Conservation (phyloP, 768 basidiomycete species). For the Naganishia randhawae region DNA sequence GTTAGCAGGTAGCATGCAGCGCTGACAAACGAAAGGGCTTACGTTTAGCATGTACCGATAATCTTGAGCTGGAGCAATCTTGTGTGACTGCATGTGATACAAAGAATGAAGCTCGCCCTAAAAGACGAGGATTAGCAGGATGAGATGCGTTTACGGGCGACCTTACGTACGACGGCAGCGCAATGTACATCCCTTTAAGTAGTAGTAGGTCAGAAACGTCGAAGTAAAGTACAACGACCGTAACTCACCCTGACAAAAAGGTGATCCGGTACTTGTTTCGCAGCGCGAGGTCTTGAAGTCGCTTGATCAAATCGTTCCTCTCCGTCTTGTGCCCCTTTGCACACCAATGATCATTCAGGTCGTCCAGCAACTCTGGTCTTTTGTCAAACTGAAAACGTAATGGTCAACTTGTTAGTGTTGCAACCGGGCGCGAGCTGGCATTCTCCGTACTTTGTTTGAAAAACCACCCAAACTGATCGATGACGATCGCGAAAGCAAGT, state of each 20-base stretch:
- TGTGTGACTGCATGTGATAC: slow-evolving; percentile 36
- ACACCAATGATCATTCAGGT: slow-evolving; percentile 89
- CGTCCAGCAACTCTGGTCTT: slow-evolving; percentile 81
- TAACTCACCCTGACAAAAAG: slow-evolving; percentile 62
- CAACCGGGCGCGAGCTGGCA: not conserved
- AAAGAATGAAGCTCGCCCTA: slow-evolving; percentile 28
- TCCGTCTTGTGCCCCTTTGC: slow-evolving; percentile 69
- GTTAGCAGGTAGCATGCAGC: not conserved
- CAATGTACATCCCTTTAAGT: slow-evolving; percentile 75
- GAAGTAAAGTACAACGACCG: not conserved
- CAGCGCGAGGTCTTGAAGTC: slow-evolving; percentile 69
- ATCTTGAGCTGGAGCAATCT: slow-evolving; percentile 61
- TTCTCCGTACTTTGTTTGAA: slow-evolving; percentile 42
- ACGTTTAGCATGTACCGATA: slow-evolving; percentile 84
- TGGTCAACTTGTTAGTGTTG: not conserved
- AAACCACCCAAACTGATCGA: slow-evolving; percentile 69
- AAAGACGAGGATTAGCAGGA: not conserved
- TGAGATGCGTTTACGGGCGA: not conserved
- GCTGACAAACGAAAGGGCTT: slow-evolving; percentile 19
- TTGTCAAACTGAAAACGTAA: slow-evolving; percentile 39
- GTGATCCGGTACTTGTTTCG: slow-evolving; percentile 67
- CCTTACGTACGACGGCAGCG: slow-evolving; percentile 63
- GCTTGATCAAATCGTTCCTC: slow-evolving; percentile 79
- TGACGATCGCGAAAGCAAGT: slow-evolving; percentile 67
- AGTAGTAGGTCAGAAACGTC: no score